These are phyloP conservation scores for Gossypium anomalum DNA, from an alignment of 345 rosid species.

Conservation along the genomic window DNA sequence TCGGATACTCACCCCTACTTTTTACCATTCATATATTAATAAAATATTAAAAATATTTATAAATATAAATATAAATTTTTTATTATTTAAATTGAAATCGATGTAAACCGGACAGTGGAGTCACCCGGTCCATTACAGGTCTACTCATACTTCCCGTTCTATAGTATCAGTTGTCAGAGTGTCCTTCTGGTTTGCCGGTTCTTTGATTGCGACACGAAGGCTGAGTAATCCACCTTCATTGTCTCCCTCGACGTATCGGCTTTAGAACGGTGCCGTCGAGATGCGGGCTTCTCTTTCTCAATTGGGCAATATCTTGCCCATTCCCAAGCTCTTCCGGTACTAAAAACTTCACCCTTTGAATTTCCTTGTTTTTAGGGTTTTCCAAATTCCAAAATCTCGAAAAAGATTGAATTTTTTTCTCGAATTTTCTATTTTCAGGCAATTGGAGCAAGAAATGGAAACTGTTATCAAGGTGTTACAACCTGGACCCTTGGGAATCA, in stretches of 20 bases:
- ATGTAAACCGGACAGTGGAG: too few relatives aligned
- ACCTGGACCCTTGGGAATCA: slow-evolving; percentile 83
- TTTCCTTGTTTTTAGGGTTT: not conserved
- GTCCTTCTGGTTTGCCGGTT: not conserved
- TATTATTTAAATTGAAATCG: too few relatives aligned
- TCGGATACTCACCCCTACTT: too few relatives aligned
- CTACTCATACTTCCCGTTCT: too few relatives aligned
- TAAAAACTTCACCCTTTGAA: too few relatives aligned
- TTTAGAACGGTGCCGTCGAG: not conserved
- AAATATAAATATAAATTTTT: too few relatives aligned
- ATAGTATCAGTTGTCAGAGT: too few relatives aligned
- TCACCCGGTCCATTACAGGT: too few relatives aligned
- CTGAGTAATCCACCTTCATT: not conserved
- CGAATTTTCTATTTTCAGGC: slow-evolving; percentile 33
- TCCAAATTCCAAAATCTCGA: not conserved
- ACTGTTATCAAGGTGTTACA: slow-evolving; percentile 76
- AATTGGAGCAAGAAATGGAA: slow-evolving; percentile 77
- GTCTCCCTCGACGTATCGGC: not conserved
- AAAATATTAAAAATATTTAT: too few relatives aligned
- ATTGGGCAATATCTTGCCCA: slow-evolving; percentile 47
- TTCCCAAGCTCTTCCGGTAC: slow-evolving; percentile 61
- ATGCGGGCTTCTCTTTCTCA: slow-evolving; percentile 43
- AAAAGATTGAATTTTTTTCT: not conserved
- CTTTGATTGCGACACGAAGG: not conserved
- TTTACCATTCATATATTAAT: too few relatives aligned